Base-by-base conservation (phyloP, 805 yeast genomes). In the Candida oleophila region DNA sequence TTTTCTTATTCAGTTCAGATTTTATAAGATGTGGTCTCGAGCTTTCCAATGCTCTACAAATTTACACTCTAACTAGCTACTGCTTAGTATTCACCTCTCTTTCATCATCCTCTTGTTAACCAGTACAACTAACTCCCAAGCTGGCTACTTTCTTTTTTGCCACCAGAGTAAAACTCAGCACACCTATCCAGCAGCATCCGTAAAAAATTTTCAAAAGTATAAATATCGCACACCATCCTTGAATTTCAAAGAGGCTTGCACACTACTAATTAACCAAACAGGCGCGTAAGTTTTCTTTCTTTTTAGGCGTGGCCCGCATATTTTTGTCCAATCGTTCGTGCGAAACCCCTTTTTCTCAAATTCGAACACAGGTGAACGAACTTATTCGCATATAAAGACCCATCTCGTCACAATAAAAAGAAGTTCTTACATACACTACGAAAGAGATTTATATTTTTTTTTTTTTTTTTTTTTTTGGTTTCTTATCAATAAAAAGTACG, bases 241-340 rank as follows among this genome's bases (percentile, higher is more conserved):
- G 22, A 12, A 18, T 34, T 44, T 41, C 15, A 33, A 33, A 22
- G 32, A 14, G 39, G 44, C 28, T 42, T 7, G 41, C 47, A 39
- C 47, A 44, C 47, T 38, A 44, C 47, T 35, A 36, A 15, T 38
- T 34, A 34, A 8, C 14, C 22, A 22, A 38, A 39, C 21, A 44
- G 28, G 43, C 42, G 42, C 36, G 38, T 38, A 44, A 41, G 22
- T 44, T 45, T 44, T 49, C 45, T 42, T 47, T 40, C 33, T 45
- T 39, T 18, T 30, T 44, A 41, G 34, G 28, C 30, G 41, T 22
- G 5, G 41, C 41, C 41, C 41, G 41, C 41, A 38, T 22, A 12
- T 5, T 9, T 14, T 36, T 36, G 39, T 15, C 22, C 18, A 36
- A 36, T 36, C 21, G 4, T 36, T 36, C 39, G 39, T 36, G 21